Evolutionary conservation across 139 green algal genomes (phyloP).

Genomic region (Edaphochlamys debaryana): DNA sequence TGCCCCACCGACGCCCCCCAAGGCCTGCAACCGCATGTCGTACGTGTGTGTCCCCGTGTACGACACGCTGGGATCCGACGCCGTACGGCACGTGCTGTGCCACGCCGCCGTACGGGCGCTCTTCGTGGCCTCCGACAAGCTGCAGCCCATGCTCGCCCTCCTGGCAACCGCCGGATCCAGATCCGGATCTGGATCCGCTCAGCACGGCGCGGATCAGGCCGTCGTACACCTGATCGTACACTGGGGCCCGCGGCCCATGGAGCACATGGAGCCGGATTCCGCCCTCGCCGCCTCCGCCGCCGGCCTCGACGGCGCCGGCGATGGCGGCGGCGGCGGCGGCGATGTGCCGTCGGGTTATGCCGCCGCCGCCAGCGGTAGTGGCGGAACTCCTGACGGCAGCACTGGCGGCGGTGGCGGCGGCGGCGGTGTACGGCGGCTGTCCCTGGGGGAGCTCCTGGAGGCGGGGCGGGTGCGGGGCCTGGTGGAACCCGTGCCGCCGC

Average conservation of each 20-base stretch:
- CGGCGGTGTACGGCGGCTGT: neutral
- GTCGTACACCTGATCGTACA: neutral
- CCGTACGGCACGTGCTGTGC: constrained; percentile 88
- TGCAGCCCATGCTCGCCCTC: neutral
- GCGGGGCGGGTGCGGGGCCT: neutral
- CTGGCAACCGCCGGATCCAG: neutral
- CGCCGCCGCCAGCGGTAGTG: no score
- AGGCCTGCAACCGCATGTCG: constrained; percentile 89
- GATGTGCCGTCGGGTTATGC: neutral
- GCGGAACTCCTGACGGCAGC: neutral
- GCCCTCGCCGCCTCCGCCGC: no score
- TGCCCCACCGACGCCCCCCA: neutral
- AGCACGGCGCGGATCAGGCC: no score
- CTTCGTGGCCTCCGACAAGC: constrained; percentile 26
- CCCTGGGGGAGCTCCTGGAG: neutral
- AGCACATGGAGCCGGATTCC: neutral
- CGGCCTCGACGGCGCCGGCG: no score
- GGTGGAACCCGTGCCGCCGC: constrained; percentile 43
- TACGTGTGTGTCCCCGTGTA: constrained; percentile 92
- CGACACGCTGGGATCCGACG: constrained; percentile 88
- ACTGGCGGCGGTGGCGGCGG: neutral
- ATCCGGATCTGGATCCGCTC: no score
- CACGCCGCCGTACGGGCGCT: constrained; percentile 62
- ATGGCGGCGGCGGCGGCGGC: neutral
- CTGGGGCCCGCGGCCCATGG: constrained; percentile 26